Percentiles rank a stretch among this genome's conserved stretches.
phyloP scores from a whole-genome alignment of 345 rosid species.

The Adansonia digitata region DNA sequence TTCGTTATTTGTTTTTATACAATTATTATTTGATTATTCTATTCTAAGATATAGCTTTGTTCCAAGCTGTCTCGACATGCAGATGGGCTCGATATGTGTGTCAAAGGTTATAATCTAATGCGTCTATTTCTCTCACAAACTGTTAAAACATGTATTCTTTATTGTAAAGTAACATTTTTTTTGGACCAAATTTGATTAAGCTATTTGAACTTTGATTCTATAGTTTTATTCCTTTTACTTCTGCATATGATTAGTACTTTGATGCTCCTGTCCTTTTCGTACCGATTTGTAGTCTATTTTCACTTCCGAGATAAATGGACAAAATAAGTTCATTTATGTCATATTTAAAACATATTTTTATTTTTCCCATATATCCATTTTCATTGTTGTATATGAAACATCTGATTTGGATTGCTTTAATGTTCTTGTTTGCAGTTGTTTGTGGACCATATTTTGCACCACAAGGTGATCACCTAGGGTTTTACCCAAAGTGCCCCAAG shows the following conservation, averaged over 20 bases:
- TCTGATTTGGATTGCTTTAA: background rate
- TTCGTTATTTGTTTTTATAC: background rate
- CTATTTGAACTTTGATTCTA: background rate
- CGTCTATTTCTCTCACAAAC: background rate
- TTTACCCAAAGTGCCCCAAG: constrained; percentile 32
- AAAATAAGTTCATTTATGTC: background rate
- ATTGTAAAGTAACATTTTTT: background rate
- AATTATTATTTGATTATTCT: background rate
- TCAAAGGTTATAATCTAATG: background rate
- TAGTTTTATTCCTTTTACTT: background rate
- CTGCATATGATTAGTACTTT: background rate
- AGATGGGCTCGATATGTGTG: constrained; percentile 28
- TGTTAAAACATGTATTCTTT: background rate
- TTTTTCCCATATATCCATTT: background rate
- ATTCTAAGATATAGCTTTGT: constrained; percentile 1
- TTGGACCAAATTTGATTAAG: background rate
- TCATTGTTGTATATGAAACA: background rate
- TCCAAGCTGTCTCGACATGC: constrained; percentile 35
- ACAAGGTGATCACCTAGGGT: constrained; percentile 30
- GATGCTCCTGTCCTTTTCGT: background rate
- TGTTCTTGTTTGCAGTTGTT: constrained; percentile 22
- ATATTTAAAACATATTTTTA: too few relatives aligned
- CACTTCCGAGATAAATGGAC: too few relatives aligned
- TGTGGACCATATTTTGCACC: constrained; percentile 35
- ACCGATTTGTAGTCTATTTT: background rate